Conservation (phyloP, 495 filamentous ascomycete genomes). For the Lasiosphaeria miniovina region DNA sequence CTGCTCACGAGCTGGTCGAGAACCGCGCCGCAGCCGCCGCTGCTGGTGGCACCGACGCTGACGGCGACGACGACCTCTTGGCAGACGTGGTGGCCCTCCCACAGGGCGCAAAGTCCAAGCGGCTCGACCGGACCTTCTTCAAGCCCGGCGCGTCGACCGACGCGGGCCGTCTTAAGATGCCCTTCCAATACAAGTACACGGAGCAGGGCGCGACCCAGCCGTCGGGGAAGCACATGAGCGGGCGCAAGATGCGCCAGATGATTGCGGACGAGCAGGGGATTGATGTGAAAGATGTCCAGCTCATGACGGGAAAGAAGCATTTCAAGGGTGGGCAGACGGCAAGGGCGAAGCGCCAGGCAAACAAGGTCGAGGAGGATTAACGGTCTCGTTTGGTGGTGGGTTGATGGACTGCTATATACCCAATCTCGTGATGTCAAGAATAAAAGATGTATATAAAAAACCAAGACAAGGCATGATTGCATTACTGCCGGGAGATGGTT, state of each 20-base stretch:
- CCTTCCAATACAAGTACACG: slow-evolving; percentile 84
- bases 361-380: slow-evolving; percentile 17
- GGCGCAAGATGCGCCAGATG: slow-evolving; percentile 81
- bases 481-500: slow-evolving; percentile 56
- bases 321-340: slow-evolving; percentile 74
- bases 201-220: slow-evolving; percentile 59
- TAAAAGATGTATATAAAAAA: slow-evolving; percentile 31
- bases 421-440: not conserved
- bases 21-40: not conserved
- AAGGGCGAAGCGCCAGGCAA: slow-evolving; percentile 46
- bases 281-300: slow-evolving; percentile 75
- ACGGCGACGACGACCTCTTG: slow-evolving; percentile 38
- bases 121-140: slow-evolving; percentile 86
- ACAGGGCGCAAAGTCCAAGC: slow-evolving; percentile 65
- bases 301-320: slow-evolving; percentile 82
- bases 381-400: slow-evolving; percentile 17
- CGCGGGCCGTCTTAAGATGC: slow-evolving; percentile 67
- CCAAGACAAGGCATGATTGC: slow-evolving; percentile 55
- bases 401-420: not conserved
- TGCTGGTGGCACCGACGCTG: slow-evolving; percentile 25
- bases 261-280: slow-evolving; percentile 80
- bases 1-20: slow-evolving; percentile 21
- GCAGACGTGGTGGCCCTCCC: slow-evolving; percentile 47
- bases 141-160: slow-evolving; percentile 52
- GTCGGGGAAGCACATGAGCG: slow-evolving; percentile 67